Conservation (phyloP, 768 basidiomycete genomes). For the Collybia sp. region DNA sequence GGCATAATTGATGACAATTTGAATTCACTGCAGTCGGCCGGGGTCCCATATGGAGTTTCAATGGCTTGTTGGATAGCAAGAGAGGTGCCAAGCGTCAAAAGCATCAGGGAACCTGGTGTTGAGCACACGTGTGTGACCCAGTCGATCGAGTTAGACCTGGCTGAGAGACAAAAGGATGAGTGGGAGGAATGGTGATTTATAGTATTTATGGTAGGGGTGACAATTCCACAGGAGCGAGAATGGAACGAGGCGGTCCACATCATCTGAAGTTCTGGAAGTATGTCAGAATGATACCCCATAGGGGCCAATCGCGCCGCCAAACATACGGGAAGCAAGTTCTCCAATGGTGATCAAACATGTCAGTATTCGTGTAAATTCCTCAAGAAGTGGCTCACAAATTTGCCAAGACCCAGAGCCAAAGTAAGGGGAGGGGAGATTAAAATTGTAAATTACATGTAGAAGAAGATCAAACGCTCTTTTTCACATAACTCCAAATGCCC, state of each 20-base stretch:
- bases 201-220: slow-evolving; percentile 27
- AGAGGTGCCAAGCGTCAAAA: slow-evolving; percentile 7
- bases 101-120: slow-evolving; percentile 3
- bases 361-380: slow-evolving; percentile 23
- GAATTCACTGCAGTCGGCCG: slow-evolving; percentile 3
- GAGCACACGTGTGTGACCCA: slow-evolving; percentile 5
- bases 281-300: slow-evolving; percentile 40
- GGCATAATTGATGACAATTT: slow-evolving; percentile 3
- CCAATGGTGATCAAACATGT: slow-evolving; percentile 22
- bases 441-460: slow-evolving; percentile 45
- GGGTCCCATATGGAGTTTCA: slow-evolving; percentile 6
- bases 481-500: slow-evolving; percentile 93
- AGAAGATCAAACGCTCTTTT: slow-evolving; percentile 73
- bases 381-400: slow-evolving; percentile 35
- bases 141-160: slow-evolving; percentile 12
- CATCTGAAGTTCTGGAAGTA: slow-evolving; percentile 43
- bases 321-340: slow-evolving; percentile 33
- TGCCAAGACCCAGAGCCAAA: slow-evolving; percentile 39
- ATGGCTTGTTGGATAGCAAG: slow-evolving; percentile 1
- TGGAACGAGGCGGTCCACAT: slow-evolving; percentile 26
- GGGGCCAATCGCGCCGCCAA: slow-evolving; percentile 38
- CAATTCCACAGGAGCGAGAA: slow-evolving; percentile 19
- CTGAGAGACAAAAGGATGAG: slow-evolving; percentile 8
- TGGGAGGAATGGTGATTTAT: slow-evolving; percentile 35
- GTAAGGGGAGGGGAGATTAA: slow-evolving; percentile 36